phyloP scores from a whole-genome alignment of 192 early-diverging fungal genomes.

The Gonapodya sp. region DNA sequence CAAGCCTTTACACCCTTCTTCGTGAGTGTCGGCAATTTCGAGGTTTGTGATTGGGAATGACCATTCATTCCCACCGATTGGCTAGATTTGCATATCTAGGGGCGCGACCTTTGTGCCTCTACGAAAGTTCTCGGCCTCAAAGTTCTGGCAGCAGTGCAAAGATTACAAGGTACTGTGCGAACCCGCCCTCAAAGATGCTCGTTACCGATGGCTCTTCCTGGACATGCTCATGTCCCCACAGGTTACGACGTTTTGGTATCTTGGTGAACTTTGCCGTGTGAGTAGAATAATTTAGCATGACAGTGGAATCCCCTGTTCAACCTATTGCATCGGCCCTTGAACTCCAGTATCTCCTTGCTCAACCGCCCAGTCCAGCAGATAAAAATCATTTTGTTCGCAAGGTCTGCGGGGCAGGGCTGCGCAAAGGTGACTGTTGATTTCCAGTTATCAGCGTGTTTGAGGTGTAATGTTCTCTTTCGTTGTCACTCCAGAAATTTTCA shows the following conservation, averaged over 20 bases:
- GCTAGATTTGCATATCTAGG: not conserved
- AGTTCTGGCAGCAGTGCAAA: conserved; percentile 2
- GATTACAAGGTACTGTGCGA: not conserved
- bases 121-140: not conserved
- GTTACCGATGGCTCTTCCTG: not conserved
- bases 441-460: too few species aligned
- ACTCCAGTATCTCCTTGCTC: conserved; percentile 2
- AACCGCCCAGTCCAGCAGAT: not conserved
- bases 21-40: too few species aligned
- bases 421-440: not conserved
- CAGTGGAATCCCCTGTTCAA: not conserved
- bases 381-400: not conserved
- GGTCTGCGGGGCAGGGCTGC: conserved; percentile 2
- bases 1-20: not conserved
- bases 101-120: conserved; percentile 8
- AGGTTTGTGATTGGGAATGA: too few species aligned
- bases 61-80: too few species aligned
- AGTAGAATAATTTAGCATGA: not conserved
- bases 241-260: conserved; percentile 4
- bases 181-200: too few species aligned
- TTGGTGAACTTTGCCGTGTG: not conserved
- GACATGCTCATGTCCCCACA: not conserved
- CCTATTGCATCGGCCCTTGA: too few species aligned
- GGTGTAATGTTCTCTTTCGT: too few species aligned
- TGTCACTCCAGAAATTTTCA: not conserved